These are phyloP conservation scores for Tetracentron sinense DNA, from an alignment of 164 flowering plant species.

Conservation along the genomic window DNA sequence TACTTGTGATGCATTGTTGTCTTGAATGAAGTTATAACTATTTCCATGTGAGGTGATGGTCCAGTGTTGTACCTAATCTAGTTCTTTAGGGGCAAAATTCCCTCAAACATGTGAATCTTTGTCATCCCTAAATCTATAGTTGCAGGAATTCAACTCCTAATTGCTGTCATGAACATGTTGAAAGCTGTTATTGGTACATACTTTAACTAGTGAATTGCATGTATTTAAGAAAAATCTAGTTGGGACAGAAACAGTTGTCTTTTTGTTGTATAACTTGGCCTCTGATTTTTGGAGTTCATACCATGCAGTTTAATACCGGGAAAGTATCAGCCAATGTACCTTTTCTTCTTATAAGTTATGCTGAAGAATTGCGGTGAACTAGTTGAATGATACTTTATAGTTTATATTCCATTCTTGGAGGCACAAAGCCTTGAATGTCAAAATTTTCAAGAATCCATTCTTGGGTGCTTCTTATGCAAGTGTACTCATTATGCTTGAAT, in stretches of 20 bases:
- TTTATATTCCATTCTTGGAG: too few relatives aligned
- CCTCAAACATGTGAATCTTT: neutral
- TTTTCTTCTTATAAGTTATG: neutral
- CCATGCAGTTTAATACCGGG: slow-evolving; percentile 62
- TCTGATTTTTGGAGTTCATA: neutral
- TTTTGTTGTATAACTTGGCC: neutral
- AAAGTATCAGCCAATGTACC: slow-evolving; percentile 70
- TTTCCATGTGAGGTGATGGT: neutral
- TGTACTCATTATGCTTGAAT: neutral
- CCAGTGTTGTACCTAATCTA: neutral
- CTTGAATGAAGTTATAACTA: neutral
- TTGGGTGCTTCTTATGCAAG: neutral
- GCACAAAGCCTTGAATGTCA: neutral
- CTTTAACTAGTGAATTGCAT: too few relatives aligned
- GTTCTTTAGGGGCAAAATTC: neutral
- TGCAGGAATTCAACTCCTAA: neutral
- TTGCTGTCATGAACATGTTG: neutral
- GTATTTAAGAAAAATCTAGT: too few relatives aligned
- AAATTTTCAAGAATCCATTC: too few relatives aligned
- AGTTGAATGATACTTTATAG: too few relatives aligned
- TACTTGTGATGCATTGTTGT: neutral
- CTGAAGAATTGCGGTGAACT: neutral
- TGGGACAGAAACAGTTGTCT: neutral
- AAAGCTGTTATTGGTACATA: neutral
- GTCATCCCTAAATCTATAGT: neutral